Evolutionary conservation across 2,329 filamentous ascomycete species (phyloP).

Genomic region (Mariannaea elegans): DNA sequence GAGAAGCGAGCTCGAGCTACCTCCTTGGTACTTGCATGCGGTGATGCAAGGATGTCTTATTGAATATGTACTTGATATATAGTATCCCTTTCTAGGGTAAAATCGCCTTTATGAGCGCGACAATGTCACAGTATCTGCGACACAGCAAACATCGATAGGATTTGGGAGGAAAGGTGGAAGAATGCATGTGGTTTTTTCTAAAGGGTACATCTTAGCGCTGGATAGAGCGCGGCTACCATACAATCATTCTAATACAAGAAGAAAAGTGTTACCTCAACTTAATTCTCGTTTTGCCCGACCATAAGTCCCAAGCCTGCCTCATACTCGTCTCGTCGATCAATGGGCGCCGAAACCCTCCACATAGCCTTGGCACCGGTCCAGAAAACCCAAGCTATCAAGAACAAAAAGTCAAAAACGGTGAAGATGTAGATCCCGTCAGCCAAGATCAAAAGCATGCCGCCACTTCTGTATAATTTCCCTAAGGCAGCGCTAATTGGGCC

Average conservation of each 20-base stretch:
- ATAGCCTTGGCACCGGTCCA: conserved; percentile 24
- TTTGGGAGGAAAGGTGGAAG: not conserved
- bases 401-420: conserved; percentile 1
- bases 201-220: not conserved
- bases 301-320: conserved; percentile 20
- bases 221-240: not conserved
- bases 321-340: conserved; percentile 17
- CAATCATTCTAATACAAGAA: no score
- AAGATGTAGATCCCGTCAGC: conserved; percentile 8
- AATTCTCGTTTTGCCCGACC: conserved; percentile 15
- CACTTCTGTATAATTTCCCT: not conserved
- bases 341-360: conserved; percentile 21
- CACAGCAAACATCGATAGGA: conserved; percentile 3
- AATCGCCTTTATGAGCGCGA: conserved; percentile 14
- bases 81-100: conserved; percentile 13
- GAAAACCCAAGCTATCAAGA: conserved; percentile 27
- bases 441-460: conserved; percentile 1
- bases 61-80: not conserved
- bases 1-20: no score
- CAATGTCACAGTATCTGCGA: conserved; percentile 25
- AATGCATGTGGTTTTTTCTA: not conserved
- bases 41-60: no score
- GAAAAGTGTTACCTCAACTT: no score
- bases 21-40: no score
- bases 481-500: conserved; percentile 14